Base-by-base conservation (phyloP, 257 asterid genomes). In the Paulownia fortunei region DNA sequence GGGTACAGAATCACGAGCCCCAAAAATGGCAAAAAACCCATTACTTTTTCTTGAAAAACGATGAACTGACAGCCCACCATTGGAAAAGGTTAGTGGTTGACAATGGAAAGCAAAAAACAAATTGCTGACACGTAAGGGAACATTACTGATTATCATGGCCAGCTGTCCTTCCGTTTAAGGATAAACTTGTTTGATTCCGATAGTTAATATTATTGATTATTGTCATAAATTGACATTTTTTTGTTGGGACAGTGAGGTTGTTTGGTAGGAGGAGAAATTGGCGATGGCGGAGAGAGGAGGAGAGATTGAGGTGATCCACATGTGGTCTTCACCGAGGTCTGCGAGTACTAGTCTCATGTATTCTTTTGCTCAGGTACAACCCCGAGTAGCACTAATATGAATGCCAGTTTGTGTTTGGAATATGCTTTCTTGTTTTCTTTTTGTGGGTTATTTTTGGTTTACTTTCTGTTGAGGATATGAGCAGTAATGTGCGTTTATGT, bases 301-400 rank as follows among this genome's bases (percentile, higher is more conserved):
- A 51, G 74, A 73, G 18, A 56, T 84, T 23, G 82, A 84, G 82
- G 74, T 81, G 64, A 84, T 84, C 51, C 88, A 84, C 76, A 8
- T 81, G 54, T 84, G 88, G 88, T 74, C 80, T 55, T 63, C 83
- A 4, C 88, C 85, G 37, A 74, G 81, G 83, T 81, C 88, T 11
- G 66, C 61, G 47, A 84, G 85, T 27, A 84, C 88, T 10, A 81
- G 85, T 36, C 85, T 84, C 72, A 74, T 84, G 88, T 81, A 84
- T 44, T 81, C 88, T 46, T 84, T 84, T 51, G 83, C 83, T 69
- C 83, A 81, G 88, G 87, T 81, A 63, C 49, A 42, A 30, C 21
- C 30, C 51, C 32, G 26, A 76, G 9, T 32, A 23, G 13, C 60
- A 16, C 7, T 19, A 8, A 21, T 21, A 19, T 15, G 11, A 52